Percentiles rank a stretch among this genome's conserved stretches.
phyloP scores from a whole-genome alignment of 495 filamentous ascomycete genomes.

The Xylaria scruposa region DNA sequence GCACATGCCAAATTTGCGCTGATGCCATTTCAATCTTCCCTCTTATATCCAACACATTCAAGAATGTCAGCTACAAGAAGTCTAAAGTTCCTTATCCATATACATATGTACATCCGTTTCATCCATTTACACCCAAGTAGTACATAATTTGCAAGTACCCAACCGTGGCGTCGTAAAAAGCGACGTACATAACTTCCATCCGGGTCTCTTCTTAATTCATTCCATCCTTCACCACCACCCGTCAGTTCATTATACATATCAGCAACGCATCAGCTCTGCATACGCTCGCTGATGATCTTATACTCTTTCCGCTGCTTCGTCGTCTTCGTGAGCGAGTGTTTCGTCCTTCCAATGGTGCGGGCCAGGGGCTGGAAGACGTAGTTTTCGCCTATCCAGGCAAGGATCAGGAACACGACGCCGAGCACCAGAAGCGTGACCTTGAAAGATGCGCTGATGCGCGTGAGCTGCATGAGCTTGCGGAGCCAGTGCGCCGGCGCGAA shows the following conservation, averaged over 20 bases:
- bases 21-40: neutral
- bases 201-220: neutral
- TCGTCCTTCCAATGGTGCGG: constrained; percentile 66
- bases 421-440: constrained; percentile 72
- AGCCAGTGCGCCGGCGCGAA: constrained; percentile 73
- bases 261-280: constrained; percentile 57
- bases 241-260: neutral
- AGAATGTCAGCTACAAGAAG: neutral
- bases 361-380: constrained; percentile 73
- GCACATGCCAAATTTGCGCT: neutral
- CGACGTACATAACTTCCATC: neutral
- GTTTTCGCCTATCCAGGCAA: constrained; percentile 75
- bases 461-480: constrained; percentile 81
- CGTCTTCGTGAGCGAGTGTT: constrained; percentile 59
- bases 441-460: constrained; percentile 72
- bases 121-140: neutral
- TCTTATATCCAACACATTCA: neutral
- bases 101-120: neutral
- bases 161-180: neutral
- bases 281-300: constrained; percentile 77
- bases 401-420: constrained; percentile 67
- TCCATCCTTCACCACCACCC: neutral
- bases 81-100: neutral
- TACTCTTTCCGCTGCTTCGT: constrained; percentile 85
- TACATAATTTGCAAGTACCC: neutral